Evolutionary conservation across 345 rosid species (phyloP), one percentile per base, ranked within the genome.

Genomic region (Populus tremula): DNA sequence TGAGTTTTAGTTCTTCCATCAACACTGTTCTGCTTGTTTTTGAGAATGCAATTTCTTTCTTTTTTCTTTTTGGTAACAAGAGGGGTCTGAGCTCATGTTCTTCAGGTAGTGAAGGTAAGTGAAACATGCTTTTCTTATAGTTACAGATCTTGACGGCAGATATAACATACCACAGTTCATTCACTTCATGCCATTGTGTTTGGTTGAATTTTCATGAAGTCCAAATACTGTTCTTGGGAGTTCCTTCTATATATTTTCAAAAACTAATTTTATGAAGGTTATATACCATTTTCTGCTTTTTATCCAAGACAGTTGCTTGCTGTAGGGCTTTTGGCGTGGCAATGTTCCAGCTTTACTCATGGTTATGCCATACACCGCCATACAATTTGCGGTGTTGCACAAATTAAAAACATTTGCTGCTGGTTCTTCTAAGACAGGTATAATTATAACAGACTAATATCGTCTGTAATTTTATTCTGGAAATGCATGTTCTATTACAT

Each of bases 271-370:
- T 73, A 12, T 31, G 10, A 70, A 18, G 23, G 39, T 21, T 25
- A 45, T 65, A 17, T 59, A 36, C 38, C 11, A 27, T 49, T 53
- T 77, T 56, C n/a, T 38, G 8, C 27, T 20, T 17, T 76, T 71
- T 63, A 72, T 67, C 75, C 68, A 77, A 74, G 71, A 39, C 69
- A 63, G 56, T 61, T 78, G n/a, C 63, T 83, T 84, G 64, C 77
- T 49, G 81, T 85, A 96, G 99, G 99, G 99, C 8, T 96, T 96
- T 84, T 96, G 98, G 99, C 98, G 98, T 74, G 99, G 99, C 36
- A 96, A 93, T 86, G 96, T 91, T 82, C 99, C 99, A 9, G 99
- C 99, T 76, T 87, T 96, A 77, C 97, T 96, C 41, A 93, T 96
- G 98, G 97, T 89, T 78, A 88, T 96, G 94, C 98, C 99, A n/a